Conservation (phyloP, 75 land plant genomes). For the Cryptomeria japonica region DNA sequence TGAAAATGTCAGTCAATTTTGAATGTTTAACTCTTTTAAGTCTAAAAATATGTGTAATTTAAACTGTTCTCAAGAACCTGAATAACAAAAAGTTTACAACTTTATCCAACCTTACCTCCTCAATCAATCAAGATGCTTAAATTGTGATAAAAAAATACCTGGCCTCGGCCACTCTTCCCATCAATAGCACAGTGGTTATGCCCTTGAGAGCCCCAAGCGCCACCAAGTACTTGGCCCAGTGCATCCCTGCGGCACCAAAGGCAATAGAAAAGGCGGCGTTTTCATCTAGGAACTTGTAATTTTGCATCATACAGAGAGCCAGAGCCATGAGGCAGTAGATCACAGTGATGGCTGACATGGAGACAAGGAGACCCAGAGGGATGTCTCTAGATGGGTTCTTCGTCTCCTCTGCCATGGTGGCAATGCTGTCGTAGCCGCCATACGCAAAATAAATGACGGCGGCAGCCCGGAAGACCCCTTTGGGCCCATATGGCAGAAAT, state of each 20-base stretch:
- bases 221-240: conserved; percentile 84
- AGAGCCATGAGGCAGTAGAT: conserved; percentile 82
- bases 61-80: no score
- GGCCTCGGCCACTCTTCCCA: conserved; percentile 67
- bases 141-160: conserved; percentile 31
- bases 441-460: conserved; percentile 75
- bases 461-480: conserved; percentile 66
- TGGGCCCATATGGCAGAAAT: conserved; percentile 56
- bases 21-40: no score
- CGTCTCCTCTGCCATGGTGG: conserved; percentile 91
- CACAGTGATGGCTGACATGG: conserved; percentile 71
- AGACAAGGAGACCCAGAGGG: conserved; percentile 74
- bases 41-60: no score
- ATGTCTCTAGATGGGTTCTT: conserved; percentile 74
- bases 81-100: no score
- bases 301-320: conserved; percentile 67
- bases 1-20: no score
- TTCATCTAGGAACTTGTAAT: conserved; percentile 55
- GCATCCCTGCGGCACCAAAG: conserved; percentile 61
- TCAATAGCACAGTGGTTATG: conserved; percentile 74
- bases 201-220: conserved; percentile 82
- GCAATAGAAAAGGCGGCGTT: conserved; percentile 72
- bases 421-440: conserved; percentile 69
- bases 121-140: no score
- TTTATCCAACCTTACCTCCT: no score